phyloP scores from a whole-genome alignment of 805 yeast species.

The Saccharomycopsis babjevae region DNA sequence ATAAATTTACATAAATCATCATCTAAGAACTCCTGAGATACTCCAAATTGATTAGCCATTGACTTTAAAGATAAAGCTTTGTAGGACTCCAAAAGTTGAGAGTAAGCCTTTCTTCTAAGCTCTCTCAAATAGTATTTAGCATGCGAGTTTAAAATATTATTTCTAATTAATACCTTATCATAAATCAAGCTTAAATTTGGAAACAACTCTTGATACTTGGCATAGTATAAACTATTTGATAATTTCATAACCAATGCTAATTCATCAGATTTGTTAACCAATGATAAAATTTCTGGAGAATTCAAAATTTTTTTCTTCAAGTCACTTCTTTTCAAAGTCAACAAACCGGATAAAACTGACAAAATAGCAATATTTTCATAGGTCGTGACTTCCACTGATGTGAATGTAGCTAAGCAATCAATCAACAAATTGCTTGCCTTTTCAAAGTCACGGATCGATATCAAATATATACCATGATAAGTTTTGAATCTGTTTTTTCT shows the following conservation, averaged over 20 bases:
- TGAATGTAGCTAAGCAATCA: conserved; percentile 90
- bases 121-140: conserved; percentile 81
- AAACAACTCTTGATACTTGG: conserved; percentile 78
- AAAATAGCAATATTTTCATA: conserved; percentile 86
- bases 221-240: conserved; percentile 77
- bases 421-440: conserved; percentile 80
- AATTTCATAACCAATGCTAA: conserved; percentile 74
- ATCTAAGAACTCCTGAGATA: conserved; percentile 80
- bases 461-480: conserved; percentile 70
- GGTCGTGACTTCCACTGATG: conserved; percentile 80
- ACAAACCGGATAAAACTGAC: conserved; percentile 80
- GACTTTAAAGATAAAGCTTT: conserved; percentile 80
- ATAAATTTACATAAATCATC: conserved; percentile 80
- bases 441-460: conserved; percentile 77
- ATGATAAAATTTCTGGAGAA: conserved; percentile 84
- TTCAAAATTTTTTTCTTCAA: conserved; percentile 79
- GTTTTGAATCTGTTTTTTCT: conserved; percentile 92
- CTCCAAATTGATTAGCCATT: conserved; percentile 91
- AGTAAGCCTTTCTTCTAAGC: conserved; percentile 88
- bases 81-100: conserved; percentile 89
- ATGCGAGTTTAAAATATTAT: conserved; percentile 64
- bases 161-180: conserved; percentile 55
- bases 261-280: conserved; percentile 58
- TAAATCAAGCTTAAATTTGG: conserved; percentile 67
- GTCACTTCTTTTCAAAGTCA: conserved; percentile 73